Evolutionary conservation across 2,329 filamentous ascomycete genomes (phyloP), one percentile per base, ranked within the genome.

Genomic region (Fusarium anguioides): DNA sequence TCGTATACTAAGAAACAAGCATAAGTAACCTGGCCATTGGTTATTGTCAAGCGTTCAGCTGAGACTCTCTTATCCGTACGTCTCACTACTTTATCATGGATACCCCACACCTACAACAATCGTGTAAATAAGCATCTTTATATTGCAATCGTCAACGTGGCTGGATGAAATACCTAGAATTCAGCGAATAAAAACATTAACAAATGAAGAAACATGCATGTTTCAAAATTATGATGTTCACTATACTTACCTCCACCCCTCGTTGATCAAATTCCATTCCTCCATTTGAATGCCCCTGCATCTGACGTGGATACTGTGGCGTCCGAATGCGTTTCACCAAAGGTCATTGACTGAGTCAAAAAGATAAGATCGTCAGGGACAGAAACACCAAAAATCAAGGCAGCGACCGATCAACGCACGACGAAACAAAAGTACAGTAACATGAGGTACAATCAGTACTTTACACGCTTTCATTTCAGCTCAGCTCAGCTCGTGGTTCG

Each of bases 251-350:
- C n/a, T n/a, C n/a, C n/a, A n/a, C n/a, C 12, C 29, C 42, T 50
- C 47, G 59, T 36, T 52, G 63, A 68, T 66, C 67, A 57, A n/a
- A 45, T 49, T 48, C 31, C 36, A 37, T n/a, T n/a, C n/a, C n/a
- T n/a, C n/a, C 26, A 26, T 59, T n/a, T n/a, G n/a, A 26, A 39
- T 45, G 36, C 64, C 65, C 69, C 70, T 72, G 70, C 70, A 46
- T 72, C 41, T 59, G 56, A 64, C 70, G 70, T 72, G 70, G 68
- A 68, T 60, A 64, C 65, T 57, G 66, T 72, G 70, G 70, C 70
- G 70, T 52, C 62, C 54, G 40, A 40, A 56, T 62, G 58, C 60
- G 70, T 72, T 72, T 72, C 70, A 72, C 45, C 48, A 31, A 31
- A 3, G 29, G 41, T 42, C 33, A 33, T 46, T 36, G 12, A 26